Evolutionary conservation across 2,329 filamentous ascomycete species (phyloP).

Genomic region (Dichotomopilus funicola): DNA sequence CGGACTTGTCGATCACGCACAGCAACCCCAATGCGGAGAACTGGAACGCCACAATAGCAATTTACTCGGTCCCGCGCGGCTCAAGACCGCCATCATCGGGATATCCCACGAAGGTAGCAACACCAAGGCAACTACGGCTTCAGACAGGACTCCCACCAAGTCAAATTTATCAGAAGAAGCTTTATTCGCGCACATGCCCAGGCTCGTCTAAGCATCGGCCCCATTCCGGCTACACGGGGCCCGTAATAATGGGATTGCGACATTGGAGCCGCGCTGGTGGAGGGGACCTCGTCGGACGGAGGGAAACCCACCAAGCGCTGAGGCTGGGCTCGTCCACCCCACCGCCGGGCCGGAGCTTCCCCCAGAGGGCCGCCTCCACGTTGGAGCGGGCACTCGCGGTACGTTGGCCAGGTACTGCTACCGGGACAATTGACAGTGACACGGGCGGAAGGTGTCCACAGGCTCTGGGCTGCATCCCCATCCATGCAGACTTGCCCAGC

Average conservation of each 20-base stretch:
- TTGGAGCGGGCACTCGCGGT: not conserved
- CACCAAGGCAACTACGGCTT: too few species aligned
- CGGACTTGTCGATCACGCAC: too few species aligned
- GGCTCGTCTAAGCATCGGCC: not conserved
- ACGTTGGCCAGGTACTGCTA: constrained; percentile 6
- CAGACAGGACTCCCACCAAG: not conserved
- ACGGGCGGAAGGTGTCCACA: constrained; percentile 8
- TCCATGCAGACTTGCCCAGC: constrained; percentile 18
- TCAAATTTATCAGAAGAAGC: not conserved
- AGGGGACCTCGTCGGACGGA: constrained; percentile 17
- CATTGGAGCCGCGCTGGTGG: constrained; percentile 1
- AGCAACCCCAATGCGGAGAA: too few species aligned
- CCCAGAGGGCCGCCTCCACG: not conserved
- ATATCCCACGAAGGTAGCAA: too few species aligned
- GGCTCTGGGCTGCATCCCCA: constrained; percentile 10
- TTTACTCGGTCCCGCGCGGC: too few species aligned
- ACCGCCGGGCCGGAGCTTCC: constrained; percentile 11
- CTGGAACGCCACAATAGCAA: too few species aligned
- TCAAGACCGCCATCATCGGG: too few species aligned
- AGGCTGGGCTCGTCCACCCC: not conserved
- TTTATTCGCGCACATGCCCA: constrained; percentile 9
- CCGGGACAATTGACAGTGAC: constrained; percentile 4
- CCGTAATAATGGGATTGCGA: constrained; percentile 3
- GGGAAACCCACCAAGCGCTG: constrained; percentile 15
- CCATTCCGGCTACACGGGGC: constrained; percentile 6